Evolutionary conservation across 2,329 filamentous ascomycete genomes (phyloP).

Genomic region (Stromatinia cepivora): DNA sequence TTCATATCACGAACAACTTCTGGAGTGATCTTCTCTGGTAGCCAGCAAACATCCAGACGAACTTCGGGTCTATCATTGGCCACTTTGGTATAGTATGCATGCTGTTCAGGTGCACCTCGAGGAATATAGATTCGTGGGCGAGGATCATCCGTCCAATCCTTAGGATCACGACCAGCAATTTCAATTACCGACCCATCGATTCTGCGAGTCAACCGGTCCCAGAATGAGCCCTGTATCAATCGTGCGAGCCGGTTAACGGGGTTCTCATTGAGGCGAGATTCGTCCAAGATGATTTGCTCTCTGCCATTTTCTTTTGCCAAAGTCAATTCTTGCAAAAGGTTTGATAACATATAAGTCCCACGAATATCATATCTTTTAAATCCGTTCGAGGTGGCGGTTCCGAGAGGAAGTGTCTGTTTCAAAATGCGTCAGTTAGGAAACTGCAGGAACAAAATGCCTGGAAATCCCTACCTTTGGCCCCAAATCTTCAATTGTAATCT

Average conservation of each 20-base stretch:
- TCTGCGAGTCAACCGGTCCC: slow-evolving; percentile 83
- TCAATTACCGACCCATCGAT: slow-evolving; percentile 90
- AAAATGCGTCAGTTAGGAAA: neutral
- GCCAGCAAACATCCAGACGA: slow-evolving; percentile 79
- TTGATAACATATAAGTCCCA: slow-evolving; percentile 96
- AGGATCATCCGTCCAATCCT: slow-evolving; percentile 91
- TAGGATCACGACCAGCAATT: slow-evolving; percentile 82
- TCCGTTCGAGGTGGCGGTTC: slow-evolving; percentile 82
- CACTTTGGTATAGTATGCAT: slow-evolving; percentile 82
- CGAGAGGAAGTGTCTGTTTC: slow-evolving; percentile 72
- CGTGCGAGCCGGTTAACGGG: slow-evolving; percentile 85
- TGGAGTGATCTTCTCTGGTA: slow-evolving; percentile 75
- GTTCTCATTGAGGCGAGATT: slow-evolving; percentile 90
- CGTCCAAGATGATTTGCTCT: slow-evolving; percentile 87
- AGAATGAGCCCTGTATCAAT: slow-evolving; percentile 87
- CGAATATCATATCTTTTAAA: slow-evolving; percentile 87
- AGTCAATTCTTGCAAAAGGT: slow-evolving; percentile 90
- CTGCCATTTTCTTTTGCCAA: slow-evolving; percentile 88
- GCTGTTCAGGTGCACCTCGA: slow-evolving; percentile 78
- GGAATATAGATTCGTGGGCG: slow-evolving; percentile 92
- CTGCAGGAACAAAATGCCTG: neutral
- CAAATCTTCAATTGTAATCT: slow-evolving; percentile 95
- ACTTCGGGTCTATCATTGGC: slow-evolving; percentile 79
- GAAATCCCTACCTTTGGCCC: slow-evolving; percentile 73
- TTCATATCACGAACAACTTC: slow-evolving; percentile 83